Evolutionary conservation across 2,329 filamentous ascomycete species (phyloP), one percentile per base, ranked within the genome.

Genomic region (Penicillium sp.): DNA sequence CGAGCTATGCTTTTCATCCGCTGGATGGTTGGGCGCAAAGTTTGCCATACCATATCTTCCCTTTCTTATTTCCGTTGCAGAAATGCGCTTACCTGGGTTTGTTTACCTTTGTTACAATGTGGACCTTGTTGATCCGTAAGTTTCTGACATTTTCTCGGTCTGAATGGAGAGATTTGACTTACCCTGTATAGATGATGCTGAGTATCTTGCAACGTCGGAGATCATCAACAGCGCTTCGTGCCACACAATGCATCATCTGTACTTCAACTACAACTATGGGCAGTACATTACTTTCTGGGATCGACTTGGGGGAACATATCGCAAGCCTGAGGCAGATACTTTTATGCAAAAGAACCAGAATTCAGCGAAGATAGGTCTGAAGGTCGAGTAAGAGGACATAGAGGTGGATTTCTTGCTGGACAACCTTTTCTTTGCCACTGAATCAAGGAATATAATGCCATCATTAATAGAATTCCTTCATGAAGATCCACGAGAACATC

Each of bases 241-340:
- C 73, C 90, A 95, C 65, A 87, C 84, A 14, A 79, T 89, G 75
- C 90, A 96, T 66, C 90, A 95, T 61, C 66, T 88, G 26, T 85
- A 85, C 66, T 85, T 85, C 72, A 84, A 85, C 69, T 86, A 85
- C 74, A 95, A 95, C 70, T 95, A 94, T 57, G 89, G 89, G 41
- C 89, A 95, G 64, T 95, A 89, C 70, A 92, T 86, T 11, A 95
- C 88, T 0, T 71, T 92, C 13, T 95, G 89, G 84, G 89, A 95
- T 64, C 81, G 89, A 36, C 66, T 95, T 13, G 85, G 86, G 37
- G 84, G 84, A 42, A 93, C 84, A 59, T 52, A 52, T 26, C 48
- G 48, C 17, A 47, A 32, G 8, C 48, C 48, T 1, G 43, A 52
- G 17, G 50, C 35, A 1, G 50, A 52, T 31, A 28, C 12, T 2